A percentile compares a stretch with the other conserved stretches of the same genome.
Evolutionary conservation across 441 rosid species (phyloP).

Genomic region (Croton setiger): DNA sequence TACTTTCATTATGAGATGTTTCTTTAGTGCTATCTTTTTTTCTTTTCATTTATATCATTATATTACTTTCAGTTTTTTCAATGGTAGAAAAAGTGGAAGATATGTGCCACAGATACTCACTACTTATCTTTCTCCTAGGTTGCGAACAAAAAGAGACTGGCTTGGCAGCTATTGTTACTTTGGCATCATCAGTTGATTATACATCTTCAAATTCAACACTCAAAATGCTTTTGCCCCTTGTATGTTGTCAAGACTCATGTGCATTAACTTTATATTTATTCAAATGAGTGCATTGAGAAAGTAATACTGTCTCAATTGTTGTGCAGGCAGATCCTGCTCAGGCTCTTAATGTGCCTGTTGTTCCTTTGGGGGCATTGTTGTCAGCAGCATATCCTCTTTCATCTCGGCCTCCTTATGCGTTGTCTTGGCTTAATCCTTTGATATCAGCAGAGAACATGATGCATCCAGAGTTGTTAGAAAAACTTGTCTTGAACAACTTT

Average conservation of each 20-base stretch:
- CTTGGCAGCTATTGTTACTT: slow-evolving; percentile 71
- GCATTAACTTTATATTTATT: slow-evolving; percentile 1
- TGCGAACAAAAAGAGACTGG: slow-evolving; percentile 65
- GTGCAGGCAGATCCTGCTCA: slow-evolving; percentile 94
- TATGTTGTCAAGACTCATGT: slow-evolving; percentile 32
- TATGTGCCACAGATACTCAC: slow-evolving; percentile 10
- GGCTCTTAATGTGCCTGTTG: slow-evolving; percentile 89
- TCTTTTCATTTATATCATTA: neutral
- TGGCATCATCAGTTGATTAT: slow-evolving; percentile 95
- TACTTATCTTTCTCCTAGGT: slow-evolving; percentile 41
- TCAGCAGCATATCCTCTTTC: slow-evolving; percentile 94
- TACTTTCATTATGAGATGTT: neutral
- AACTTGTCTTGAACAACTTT: slow-evolving; percentile 89
- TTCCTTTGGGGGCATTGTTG: slow-evolving; percentile 79
- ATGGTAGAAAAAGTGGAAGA: neutral
- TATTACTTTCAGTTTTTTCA: neutral
- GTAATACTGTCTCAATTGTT: slow-evolving; percentile 22
- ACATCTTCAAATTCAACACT: slow-evolving; percentile 79
- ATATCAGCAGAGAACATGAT: slow-evolving; percentile 96
- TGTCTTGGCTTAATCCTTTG: slow-evolving; percentile 78
- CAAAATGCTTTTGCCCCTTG: slow-evolving; percentile 87
- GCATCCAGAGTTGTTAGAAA: slow-evolving; percentile 89
- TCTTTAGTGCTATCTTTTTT: neutral
- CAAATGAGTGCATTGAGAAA: slow-evolving; percentile 14
- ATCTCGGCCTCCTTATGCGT: slow-evolving; percentile 66